Evolutionary conservation across 2,329 filamentous ascomycete genomes (phyloP).

Genomic region (Neurospora sp.): DNA sequence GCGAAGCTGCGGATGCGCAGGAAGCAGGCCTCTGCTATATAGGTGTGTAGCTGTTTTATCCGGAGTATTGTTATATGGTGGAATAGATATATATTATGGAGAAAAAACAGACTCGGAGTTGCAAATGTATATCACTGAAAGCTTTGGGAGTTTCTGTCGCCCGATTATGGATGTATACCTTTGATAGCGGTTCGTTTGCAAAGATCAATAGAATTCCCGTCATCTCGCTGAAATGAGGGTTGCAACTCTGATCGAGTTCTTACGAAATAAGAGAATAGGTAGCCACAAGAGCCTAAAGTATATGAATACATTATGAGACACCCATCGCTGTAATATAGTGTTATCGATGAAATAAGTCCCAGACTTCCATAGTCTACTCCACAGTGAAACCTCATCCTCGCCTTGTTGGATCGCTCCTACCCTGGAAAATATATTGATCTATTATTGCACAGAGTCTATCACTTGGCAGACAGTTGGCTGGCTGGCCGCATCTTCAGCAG

Average conservation of each 20-base stretch:
- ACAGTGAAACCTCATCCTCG: too few relatives aligned
- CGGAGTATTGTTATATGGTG: not conserved
- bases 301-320: not conserved
- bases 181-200: conserved; percentile 1
- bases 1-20: not conserved
- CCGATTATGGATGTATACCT: not conserved
- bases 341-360: not conserved
- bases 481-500: not conserved
- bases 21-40: not conserved
- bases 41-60: conserved; percentile 1
- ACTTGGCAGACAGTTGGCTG: too few relatives aligned
- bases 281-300: conserved; percentile 1
- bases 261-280: conserved; percentile 1
- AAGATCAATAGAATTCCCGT: not conserved
- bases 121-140: not conserved
- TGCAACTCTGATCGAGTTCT: conserved; percentile 1
- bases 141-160: conserved; percentile 1
- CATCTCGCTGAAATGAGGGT: conserved; percentile 1
- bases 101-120: conserved; percentile 1
- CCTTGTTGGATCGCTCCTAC: too few relatives aligned
- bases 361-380: not conserved
- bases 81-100: not conserved
- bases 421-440: too few relatives aligned
- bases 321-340: not conserved
- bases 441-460: too few relatives aligned